phyloP scores from a whole-genome alignment of 2,329 filamentous ascomycete genomes.

The Neoscytalidium dimidiatum region DNA sequence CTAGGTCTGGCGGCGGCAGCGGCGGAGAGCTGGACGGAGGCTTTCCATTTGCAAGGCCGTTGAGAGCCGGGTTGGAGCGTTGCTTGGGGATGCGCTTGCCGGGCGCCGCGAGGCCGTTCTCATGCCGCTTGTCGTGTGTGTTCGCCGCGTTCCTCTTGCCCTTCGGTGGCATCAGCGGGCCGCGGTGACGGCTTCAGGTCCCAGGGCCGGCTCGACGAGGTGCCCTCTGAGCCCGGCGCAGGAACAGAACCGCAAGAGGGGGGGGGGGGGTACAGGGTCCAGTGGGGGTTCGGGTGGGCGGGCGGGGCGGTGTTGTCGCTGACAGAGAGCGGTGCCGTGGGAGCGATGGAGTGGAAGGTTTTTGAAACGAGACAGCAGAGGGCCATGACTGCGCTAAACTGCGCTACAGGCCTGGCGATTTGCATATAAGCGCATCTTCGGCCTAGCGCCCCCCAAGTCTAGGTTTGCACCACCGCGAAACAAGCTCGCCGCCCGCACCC shows the following conservation, averaged over 20 bases:
- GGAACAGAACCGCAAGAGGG: constrained; percentile 41
- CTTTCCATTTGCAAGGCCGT: constrained; percentile 46
- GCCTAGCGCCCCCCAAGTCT: constrained; percentile 8
- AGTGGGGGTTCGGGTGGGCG: constrained; percentile 20
- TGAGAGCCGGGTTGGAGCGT: constrained; percentile 48
- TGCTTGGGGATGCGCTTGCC: constrained; percentile 65
- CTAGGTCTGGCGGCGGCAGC: constrained; percentile 40
- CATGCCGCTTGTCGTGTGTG: constrained; percentile 65
- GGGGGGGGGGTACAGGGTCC: constrained; percentile 21
- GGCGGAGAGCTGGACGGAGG: constrained; percentile 40
- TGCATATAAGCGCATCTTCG: constrained; percentile 10
- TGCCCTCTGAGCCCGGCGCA: constrained; percentile 50
- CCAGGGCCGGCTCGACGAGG: constrained; percentile 43
- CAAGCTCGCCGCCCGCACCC: constrained; percentile 14
- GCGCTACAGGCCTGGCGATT: constrained; percentile 17
- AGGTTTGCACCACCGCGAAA: constrained; percentile 16
- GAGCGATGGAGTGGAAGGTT: constrained; percentile 17
- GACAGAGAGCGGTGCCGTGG: constrained; percentile 22
- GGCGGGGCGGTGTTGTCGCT: constrained; percentile 17
- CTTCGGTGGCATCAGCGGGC: constrained; percentile 51
- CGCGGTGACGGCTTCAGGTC: constrained; percentile 34
- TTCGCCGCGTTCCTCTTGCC: constrained; percentile 47
- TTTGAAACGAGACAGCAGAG: constrained; percentile 18
- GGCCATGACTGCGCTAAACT: constrained; percentile 12
- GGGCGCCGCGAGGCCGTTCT: constrained; percentile 82